Evolutionary conservation across 2,329 filamentous ascomycete species (phyloP).

Genomic region (Thielaviopsis cerberus): DNA sequence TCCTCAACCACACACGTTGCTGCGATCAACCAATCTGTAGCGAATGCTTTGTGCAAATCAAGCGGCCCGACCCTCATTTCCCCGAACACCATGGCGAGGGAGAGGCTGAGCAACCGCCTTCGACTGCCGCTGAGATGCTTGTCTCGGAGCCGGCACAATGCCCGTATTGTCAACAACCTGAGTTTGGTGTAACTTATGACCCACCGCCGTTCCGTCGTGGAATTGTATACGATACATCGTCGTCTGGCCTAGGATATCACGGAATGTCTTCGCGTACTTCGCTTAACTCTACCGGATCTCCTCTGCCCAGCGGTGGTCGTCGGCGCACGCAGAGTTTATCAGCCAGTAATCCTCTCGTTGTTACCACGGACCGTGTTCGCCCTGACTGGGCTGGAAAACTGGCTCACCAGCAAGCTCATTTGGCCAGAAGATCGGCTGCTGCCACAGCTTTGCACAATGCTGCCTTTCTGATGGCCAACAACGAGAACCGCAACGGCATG

Average conservation of each 20-base stretch:
- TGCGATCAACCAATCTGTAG: constrained; percentile 95
- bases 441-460: constrained; percentile 89
- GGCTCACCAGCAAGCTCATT: constrained; percentile 64
- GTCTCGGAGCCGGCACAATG: constrained; percentile 84
- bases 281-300: constrained; percentile 39
- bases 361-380: constrained; percentile 80
- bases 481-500: constrained; percentile 27
- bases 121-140: constrained; percentile 36
- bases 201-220: constrained; percentile 77
- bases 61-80: constrained; percentile 75
- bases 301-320: constrained; percentile 23
- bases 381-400: constrained; percentile 92
- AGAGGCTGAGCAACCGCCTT: constrained; percentile 21
- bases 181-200: constrained; percentile 92
- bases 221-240: constrained; percentile 40
- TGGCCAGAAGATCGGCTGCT: constrained; percentile 70
- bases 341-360: constrained; percentile 64
- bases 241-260: constrained; percentile 33
- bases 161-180: constrained; percentile 84
- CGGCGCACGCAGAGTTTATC: constrained; percentile 46
- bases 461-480: constrained; percentile 68
- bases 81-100: constrained; percentile 53
- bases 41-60: constrained; percentile 98
- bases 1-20: constrained; percentile 82
- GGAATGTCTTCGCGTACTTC: constrained; percentile 81